Base-by-base conservation (phyloP, 257 asterid genomes). In the Oldenlandia corymbosa region DNA sequence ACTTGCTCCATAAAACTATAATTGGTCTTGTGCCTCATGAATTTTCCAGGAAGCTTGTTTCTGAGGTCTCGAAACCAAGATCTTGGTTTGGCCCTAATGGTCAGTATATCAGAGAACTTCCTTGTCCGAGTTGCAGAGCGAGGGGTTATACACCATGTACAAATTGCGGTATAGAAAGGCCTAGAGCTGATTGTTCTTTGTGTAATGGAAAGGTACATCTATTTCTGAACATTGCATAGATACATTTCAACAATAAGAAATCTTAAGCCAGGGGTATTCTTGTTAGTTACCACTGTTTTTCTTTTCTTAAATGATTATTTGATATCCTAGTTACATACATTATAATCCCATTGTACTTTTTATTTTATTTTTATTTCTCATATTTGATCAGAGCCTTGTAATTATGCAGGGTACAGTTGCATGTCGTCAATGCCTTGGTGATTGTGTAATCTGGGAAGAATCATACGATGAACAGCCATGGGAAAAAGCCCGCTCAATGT, bases 51-150 rank as follows among this genome's bases (percentile, higher is more conserved):
- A 79, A 81, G 76, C 74, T 78, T 57, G 70, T 74, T 71, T 84
- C 96, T 52, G 80, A 75, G 75, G 73, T 83, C 36, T 79, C 91
- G 13, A 76, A 76, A 54, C 84, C 86, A n/a, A 79, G 95, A 65
- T 88, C 98, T 3, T 91, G 98, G 98, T 86, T 91, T 71, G 97
- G 98, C 65, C 98, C 98, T 42, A 88, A 86, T 64, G 98, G 97
- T 5, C 97, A 83, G 71, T 92, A 92, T 53, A 85, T 92, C 72
- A 79, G 95, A 78, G 99, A 92, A 70, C 62, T 84, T 32, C 99
- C 99, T 65, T 92, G 97, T 70, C 99, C 99, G 16, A 82, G 89
- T 71, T 92, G 97, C 78, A 76, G 99, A 76, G 95, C 97, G 71
- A 83, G 97, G 70, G 99, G 99, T 32, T 92, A 92, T 77, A 85